A percentile compares a stretch with the other conserved stretches of the same genome.
These are phyloP conservation scores for Exobasidium rhododendri DNA, from an alignment of 1,284 basidiomycete species.

Conservation along the genomic window DNA sequence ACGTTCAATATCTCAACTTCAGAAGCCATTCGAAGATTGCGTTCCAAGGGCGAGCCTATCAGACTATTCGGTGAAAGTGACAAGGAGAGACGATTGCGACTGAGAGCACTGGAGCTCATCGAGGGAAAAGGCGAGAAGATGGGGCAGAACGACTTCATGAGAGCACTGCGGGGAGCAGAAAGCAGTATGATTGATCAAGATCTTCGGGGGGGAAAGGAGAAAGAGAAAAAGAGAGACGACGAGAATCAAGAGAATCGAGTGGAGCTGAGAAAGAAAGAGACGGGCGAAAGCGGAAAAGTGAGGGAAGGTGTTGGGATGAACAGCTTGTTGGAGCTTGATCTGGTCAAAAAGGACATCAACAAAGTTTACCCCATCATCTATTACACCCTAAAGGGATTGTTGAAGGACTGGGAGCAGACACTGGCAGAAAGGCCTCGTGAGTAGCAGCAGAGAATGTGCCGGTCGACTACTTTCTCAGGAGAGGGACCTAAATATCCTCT, in stretches of 20 bases:
- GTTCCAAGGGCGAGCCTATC: slow-evolving; percentile 88
- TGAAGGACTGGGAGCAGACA: slow-evolving; percentile 93
- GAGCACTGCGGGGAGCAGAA: slow-evolving; percentile 79
- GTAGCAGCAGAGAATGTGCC: neutral
- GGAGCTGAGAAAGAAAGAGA: slow-evolving; percentile 13
- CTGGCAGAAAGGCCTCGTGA: slow-evolving; percentile 84
- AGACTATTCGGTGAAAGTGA: slow-evolving; percentile 92
- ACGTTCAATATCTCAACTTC: slow-evolving; percentile 88
- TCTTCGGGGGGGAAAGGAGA: slow-evolving; percentile 57
- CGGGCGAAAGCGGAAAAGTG: slow-evolving; percentile 5
- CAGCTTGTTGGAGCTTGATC: slow-evolving; percentile 58
- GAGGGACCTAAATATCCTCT: slow-evolving; percentile 35
- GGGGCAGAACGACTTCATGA: slow-evolving; percentile 75
- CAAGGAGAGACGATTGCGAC: slow-evolving; percentile 80
- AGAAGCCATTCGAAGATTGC: slow-evolving; percentile 81
- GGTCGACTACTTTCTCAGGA: neutral
- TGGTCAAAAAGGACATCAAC: slow-evolving; percentile 89
- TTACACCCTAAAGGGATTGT: slow-evolving; percentile 79
- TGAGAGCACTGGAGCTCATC: slow-evolving; percentile 88
- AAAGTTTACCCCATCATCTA: slow-evolving; percentile 97
- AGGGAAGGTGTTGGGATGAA: slow-evolving; percentile 50
- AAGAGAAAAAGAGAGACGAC: slow-evolving; percentile 23
- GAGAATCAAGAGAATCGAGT: neutral
- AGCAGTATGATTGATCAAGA: slow-evolving; percentile 64
- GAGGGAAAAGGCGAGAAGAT: slow-evolving; percentile 55